Base-by-base conservation (phyloP, 768 basidiomycete genomes). In the Psilocybe cyanescens region DNA sequence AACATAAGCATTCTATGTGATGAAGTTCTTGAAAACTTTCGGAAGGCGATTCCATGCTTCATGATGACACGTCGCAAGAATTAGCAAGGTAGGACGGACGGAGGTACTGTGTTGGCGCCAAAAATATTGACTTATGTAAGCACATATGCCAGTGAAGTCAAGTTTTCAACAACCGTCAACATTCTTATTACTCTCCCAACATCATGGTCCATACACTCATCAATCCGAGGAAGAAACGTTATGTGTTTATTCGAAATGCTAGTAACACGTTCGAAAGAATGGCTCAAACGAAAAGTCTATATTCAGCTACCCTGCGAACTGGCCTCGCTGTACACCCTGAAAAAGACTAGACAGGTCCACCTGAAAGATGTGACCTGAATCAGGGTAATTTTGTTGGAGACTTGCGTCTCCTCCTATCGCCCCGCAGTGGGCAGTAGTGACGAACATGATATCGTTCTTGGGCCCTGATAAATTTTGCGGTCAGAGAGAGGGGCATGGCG, bases 41-140 rank as follows among this genome's bases (percentile, higher is more conserved):
- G 86, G 75, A 95, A 93, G 17, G 93, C 92, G 58, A 94, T 82
- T 44, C 95, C 94, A 87, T 98, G 95, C 81, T 97, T 95, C 95
- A 97, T 96, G 60, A 47, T 70, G 63, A 55, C 53, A 19, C 52
- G 47, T 37, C 45, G 37, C 41, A 19, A 60, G 61, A 16, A 44
- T 44, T 44, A 44, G 41, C 4, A 12, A 44, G 41, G 41, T 30
- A 17, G n/a, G 31, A 24, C 24, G 29, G 44, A 52, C 17, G 29
- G 30, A 31, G 30, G 14, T 51, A 14, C 28, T 30, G 30, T 19
- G 29, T 14, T 6, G n/a, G 9, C 12, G 12, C 19, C 48, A 33
- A 63, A 53, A 55, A 58, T 59, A 50, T 58, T 59, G 46, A 29
- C 47, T 63, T 63, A 63, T 19, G 46, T 63, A 58, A 58, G n/a